Evolutionary conservation across 2,329 filamentous ascomycete genomes (phyloP).

Genomic region (Blumeriella jaapii): DNA sequence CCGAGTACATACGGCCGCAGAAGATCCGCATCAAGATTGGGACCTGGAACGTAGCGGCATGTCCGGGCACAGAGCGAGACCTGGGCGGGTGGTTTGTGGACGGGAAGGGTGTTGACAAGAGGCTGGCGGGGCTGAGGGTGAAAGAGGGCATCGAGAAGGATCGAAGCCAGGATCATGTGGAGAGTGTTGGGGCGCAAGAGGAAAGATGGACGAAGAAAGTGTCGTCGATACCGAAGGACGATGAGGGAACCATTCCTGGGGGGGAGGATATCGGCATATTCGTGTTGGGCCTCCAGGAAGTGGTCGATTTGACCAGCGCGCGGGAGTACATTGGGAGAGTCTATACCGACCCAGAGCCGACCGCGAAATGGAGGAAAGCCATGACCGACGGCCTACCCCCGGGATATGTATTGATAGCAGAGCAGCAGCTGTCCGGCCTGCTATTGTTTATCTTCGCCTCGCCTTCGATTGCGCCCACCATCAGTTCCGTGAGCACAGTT

Average conservation of each 20-base stretch:
- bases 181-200: constrained; percentile 37
- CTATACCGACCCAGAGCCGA: constrained; percentile 60
- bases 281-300: constrained; percentile 81
- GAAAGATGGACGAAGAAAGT: constrained; percentile 31
- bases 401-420: constrained; percentile 65
- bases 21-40: constrained; percentile 79
- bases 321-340: constrained; percentile 62
- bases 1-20: constrained; percentile 68
- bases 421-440: constrained; percentile 79
- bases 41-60: constrained; percentile 87
- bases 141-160: constrained; percentile 29
- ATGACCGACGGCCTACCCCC: constrained; percentile 61
- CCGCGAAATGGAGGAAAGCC: constrained; percentile 70
- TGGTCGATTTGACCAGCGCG: constrained; percentile 74
- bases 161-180: constrained; percentile 27
- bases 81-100: constrained; percentile 79
- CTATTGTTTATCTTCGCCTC: constrained; percentile 79
- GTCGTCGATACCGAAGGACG: constrained; percentile 34
- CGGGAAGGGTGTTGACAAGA: constrained; percentile 57
- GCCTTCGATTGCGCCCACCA: constrained; percentile 57
- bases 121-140: constrained; percentile 43
- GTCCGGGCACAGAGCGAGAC: constrained; percentile 77
- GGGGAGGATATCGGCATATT: constrained; percentile 75
- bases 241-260: constrained; percentile 34
- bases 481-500: constrained; percentile 72